A percentile compares a stretch with the other conserved stretches of the same genome.
Conservation (phyloP, 192 early-diverging fungal species). For the Mortierella antarctica region DNA sequence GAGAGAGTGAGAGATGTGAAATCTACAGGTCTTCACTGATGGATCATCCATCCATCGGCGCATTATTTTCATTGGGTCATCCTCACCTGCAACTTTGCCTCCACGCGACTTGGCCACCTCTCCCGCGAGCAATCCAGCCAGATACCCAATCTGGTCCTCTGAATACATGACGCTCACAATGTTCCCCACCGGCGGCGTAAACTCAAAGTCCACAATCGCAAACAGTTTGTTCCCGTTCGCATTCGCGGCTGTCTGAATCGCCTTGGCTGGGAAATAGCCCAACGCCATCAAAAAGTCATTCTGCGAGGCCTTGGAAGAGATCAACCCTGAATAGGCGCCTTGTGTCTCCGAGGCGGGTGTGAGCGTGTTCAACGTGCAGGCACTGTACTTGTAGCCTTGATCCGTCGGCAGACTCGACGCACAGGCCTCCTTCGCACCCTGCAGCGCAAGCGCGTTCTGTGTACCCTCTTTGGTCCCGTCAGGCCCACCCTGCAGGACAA, state of each 20-base stretch:
- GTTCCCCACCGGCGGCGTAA: constrained; percentile 48
- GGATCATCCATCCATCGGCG: neutral
- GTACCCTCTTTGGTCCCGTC: constrained; percentile 52
- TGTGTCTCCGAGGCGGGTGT: constrained; percentile 33
- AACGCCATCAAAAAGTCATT: constrained; percentile 51
- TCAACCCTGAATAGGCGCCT: constrained; percentile 37
- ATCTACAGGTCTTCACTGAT: neutral
- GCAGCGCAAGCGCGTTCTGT: constrained; percentile 35
- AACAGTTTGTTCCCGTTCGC: constrained; percentile 46
- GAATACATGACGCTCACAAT: constrained; percentile 53
- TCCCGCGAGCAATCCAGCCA: constrained; percentile 48
- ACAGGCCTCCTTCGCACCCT: constrained; percentile 49
- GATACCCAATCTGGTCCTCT: constrained; percentile 53
- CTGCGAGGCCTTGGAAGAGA: constrained; percentile 27
- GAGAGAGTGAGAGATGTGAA: neutral
- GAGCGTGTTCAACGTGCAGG: constrained; percentile 26
- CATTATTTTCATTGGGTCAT: neutral
- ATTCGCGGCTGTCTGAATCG: constrained; percentile 36
- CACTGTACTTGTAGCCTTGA: constrained; percentile 23
- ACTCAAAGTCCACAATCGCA: constrained; percentile 53
- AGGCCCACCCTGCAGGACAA: constrained; percentile 49
- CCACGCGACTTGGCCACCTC: constrained; percentile 46
- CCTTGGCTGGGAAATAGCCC: constrained; percentile 49
- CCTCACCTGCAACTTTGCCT: constrained; percentile 49
- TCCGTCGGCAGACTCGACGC: constrained; percentile 1